Base-by-base conservation (phyloP, 306 rosid species). In the Casuarina cunninghamiana region DNA sequence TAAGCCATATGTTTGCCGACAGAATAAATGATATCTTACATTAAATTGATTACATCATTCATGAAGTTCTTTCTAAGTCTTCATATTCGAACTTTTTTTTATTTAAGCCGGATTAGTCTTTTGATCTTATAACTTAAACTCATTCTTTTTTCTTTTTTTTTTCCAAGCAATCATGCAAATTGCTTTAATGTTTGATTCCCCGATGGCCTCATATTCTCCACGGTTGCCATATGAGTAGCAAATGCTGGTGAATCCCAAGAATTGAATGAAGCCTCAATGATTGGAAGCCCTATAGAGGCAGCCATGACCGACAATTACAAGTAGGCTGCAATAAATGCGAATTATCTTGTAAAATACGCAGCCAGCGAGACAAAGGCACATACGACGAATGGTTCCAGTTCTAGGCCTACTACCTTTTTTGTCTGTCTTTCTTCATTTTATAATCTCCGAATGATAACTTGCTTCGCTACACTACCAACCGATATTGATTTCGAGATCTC, bases 251-350 rank as follows among this genome's bases (percentile, higher is more conserved):
- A 21, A 51, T 2, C 68, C 69, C 38, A 10, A 17, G 7, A 55
- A 41, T 73, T 50, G 44, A 74, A 77, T 67, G 79, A 77, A 32
- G 19, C 17, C 53, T 84, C 75, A 80, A 80, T 80, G 84, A 84
- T 84, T 80, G 82, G 77, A 49, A 76, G 42, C 70, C 37, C 37
- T 44, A 75, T 35, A 61, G 78, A 75, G 80, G 74, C 60, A 50
- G 43, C 69, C 77, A 74, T 37, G 79, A 84, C 93, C 89, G 93
- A 89, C 93, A 83, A 35, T 53, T 44, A 73, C 84, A 75, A 83
- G 86, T 80, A 75, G 58, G 87, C 74, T 35, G 50, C 26, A 69
- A 54, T 77, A 77, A 77, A 76, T 54, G 63, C 75, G 35, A 65
- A 48, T 37, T 53, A 72, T 78, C 71, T 81, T 85, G 61, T 62